These are phyloP conservation scores for Reutealis trisperma DNA, from an alignment of 345 rosid genomes.

Conservation along the genomic window DNA sequence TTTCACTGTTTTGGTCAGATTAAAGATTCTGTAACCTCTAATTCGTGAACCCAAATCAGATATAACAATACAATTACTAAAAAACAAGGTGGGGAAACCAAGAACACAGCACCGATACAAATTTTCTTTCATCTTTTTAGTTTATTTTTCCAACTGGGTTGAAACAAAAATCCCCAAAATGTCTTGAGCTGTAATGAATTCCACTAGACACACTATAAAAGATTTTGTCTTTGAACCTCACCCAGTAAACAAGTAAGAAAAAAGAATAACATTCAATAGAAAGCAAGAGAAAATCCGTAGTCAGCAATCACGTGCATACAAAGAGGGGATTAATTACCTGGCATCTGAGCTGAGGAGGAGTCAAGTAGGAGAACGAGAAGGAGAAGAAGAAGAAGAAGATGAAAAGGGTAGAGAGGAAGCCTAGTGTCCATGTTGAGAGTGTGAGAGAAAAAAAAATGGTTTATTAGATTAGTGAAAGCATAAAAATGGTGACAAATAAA, in stretches of 20 bases:
- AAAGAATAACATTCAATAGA: constrained; percentile 17
- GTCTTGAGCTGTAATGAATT: background rate
- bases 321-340: background rate
- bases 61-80: background rate
- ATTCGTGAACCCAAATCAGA: background rate
- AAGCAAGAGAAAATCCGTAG: background rate
- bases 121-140: background rate
- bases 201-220: background rate
- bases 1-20: background rate
- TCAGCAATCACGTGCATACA: background rate
- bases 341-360: constrained; percentile 55
- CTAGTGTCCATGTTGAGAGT: constrained; percentile 49
- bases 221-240: background rate
- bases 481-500: constrained; percentile 14
- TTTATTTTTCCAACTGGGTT: background rate
- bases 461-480: constrained; percentile 23
- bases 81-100: background rate
- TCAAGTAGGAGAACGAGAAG: constrained; percentile 44
- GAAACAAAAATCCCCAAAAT: background rate
- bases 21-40: background rate
- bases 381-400: constrained; percentile 45
- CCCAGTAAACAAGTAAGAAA: background rate
- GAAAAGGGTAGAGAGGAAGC: constrained; percentile 29
- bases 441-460: constrained; percentile 18
- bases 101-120: background rate